A percentile compares a stretch with the other conserved stretches of the same genome.
Evolutionary conservation across 768 basidiomycete genomes (phyloP).

Genomic region (Boletus tomentosulus): DNA sequence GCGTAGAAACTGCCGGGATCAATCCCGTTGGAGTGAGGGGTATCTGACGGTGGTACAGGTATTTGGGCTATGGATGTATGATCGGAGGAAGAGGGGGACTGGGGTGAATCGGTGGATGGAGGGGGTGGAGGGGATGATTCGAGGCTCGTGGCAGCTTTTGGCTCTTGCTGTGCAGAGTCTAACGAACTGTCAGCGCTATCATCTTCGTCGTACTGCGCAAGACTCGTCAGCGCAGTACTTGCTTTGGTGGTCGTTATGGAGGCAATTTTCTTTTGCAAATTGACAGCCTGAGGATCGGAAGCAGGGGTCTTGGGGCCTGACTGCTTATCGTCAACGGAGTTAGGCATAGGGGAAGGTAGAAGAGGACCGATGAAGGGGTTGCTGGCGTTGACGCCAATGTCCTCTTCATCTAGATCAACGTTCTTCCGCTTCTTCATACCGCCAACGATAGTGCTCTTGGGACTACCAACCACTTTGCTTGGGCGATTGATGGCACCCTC

Average conservation of each 20-base stretch:
- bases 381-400: conserved; percentile 46
- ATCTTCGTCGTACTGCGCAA: conserved; percentile 42
- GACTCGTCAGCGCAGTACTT: conserved; percentile 35
- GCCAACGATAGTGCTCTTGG: conserved; percentile 40
- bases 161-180: conserved; percentile 13
- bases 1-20: conserved; percentile 40
- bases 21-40: conserved; percentile 23
- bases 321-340: conserved; percentile 11
- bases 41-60: conserved; percentile 19
- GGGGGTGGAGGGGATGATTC: conserved; percentile 31
- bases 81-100: conserved; percentile 29
- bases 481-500: conserved; percentile 50
- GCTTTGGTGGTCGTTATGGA: conserved; percentile 29
- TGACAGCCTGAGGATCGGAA: conserved; percentile 50
- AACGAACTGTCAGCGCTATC: conserved; percentile 29
- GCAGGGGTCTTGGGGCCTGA: conserved; percentile 9
- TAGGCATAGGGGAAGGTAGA: conserved; percentile 46
- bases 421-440: conserved; percentile 47
- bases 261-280: conserved; percentile 52
- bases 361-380: conserved; percentile 63
- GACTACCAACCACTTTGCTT: conserved; percentile 13
- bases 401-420: conserved; percentile 43
- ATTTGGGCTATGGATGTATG: conserved; percentile 19
- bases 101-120: conserved; percentile 31
- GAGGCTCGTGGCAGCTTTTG: conserved; percentile 17